Evolutionary conservation across 305 asterid species (phyloP).

Genomic region (Plantago lanceolata): DNA sequence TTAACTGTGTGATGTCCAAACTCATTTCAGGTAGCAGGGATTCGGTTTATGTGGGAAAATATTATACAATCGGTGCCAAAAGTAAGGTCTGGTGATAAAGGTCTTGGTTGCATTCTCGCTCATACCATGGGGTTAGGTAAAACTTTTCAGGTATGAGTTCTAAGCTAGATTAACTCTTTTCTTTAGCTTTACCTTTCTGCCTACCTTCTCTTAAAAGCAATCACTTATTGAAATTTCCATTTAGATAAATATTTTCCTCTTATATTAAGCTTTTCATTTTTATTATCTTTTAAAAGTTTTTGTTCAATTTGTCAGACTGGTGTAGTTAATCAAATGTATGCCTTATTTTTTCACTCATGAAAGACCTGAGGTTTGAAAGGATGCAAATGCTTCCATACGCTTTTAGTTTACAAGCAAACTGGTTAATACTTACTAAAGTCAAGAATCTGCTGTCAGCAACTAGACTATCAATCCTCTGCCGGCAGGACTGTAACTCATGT

Average conservation of each 20-base stretch:
- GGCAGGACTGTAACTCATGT: no score
- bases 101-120: conserved; percentile 97
- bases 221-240: conserved; percentile 13
- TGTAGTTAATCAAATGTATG: no score
- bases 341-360: no score
- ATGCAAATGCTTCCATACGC: no score
- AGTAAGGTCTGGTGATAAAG: conserved; percentile 90
- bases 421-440: no score
- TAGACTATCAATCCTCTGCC: no score
- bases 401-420: no score
- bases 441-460: no score
- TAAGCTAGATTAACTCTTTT: conserved; percentile 15
- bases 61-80: conserved; percentile 72
- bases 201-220: conserved; percentile 8
- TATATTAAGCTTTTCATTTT: no score
- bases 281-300: no score
- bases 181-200: conserved; percentile 11
- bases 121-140: conserved; percentile 99
- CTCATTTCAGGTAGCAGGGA: conserved; percentile 68
- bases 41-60: conserved; percentile 97
- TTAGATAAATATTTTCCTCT: conserved; percentile 8
- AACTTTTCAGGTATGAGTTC: conserved; percentile 81
- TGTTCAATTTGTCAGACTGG: no score
- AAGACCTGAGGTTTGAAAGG: no score
- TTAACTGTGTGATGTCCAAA: conserved; percentile 12